Conservation (phyloP, 2,329 filamentous ascomycete species). For the Cylindrodendrum hubeiense region DNA sequence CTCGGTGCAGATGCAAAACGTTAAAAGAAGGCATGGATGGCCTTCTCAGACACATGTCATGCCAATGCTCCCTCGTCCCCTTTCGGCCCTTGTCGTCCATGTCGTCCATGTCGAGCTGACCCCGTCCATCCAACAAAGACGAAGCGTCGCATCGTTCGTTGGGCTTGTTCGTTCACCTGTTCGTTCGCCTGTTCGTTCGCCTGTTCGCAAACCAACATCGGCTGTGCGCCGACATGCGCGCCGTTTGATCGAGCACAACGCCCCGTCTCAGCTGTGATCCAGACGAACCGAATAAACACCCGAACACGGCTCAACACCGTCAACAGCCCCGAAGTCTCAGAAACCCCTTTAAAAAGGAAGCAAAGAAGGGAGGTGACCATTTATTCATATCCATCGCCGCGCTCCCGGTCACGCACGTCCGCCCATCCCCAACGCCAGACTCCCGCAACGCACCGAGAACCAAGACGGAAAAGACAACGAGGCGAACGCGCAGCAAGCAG, state of each 20-base stretch:
- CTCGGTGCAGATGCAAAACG: conserved; percentile 15
- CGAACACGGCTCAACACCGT: neutral
- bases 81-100: neutral
- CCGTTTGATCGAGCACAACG: neutral
- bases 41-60: conserved; percentile 9
- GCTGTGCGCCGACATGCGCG: neutral
- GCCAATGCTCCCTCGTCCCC: conserved; percentile 7
- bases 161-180: too few species aligned
- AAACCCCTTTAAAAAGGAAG: neutral
- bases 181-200: conserved; percentile 8
- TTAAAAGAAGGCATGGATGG: conserved; percentile 32
- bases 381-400: neutral
- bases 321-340: neutral
- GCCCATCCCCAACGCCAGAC: neutral
- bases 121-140: neutral
- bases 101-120: neutral
- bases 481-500: neutral
- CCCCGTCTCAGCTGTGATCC: neutral
- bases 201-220: neutral
- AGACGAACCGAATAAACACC: neutral
- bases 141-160: conserved; percentile 7
- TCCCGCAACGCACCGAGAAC: too few species aligned
- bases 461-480: neutral
- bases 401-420: neutral
- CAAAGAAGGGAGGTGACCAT: neutral